Percentiles rank a stretch among this genome's conserved stretches.
Evolutionary conservation across 2,329 filamentous ascomycete species (phyloP).

Genomic region (Ceratocystis huliohia): DNA sequence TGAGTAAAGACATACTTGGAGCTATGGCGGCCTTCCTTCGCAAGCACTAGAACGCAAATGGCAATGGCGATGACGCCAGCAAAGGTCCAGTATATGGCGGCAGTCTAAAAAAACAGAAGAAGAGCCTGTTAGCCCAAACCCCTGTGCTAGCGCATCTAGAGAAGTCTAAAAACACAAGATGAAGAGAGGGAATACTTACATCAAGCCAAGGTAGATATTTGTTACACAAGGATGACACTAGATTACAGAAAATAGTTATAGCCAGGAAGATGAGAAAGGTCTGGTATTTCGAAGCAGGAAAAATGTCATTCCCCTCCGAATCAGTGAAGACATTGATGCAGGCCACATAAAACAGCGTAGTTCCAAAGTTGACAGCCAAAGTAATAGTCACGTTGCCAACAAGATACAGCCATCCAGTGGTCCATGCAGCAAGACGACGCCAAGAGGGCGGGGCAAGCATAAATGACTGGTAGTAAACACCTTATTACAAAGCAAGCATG

Average conservation of each 20-base stretch:
- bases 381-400: conserved; percentile 74
- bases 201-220: conserved; percentile 54
- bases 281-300: conserved; percentile 46
- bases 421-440: conserved; percentile 54
- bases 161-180: not conserved
- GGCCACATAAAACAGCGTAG: conserved; percentile 49
- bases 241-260: conserved; percentile 51
- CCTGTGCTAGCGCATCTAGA: not conserved
- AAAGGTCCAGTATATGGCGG: conserved; percentile 64
- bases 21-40: conserved; percentile 52
- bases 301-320: conserved; percentile 33
- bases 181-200: conserved; percentile 36
- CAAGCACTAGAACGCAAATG: conserved; percentile 49
- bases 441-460: conserved; percentile 53
- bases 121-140: not conserved
- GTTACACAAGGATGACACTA: conserved; percentile 55
- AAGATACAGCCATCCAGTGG: conserved; percentile 64
- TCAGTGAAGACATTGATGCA: conserved; percentile 44
- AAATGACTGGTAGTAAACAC: conserved; percentile 66
- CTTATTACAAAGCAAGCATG: conserved; percentile 23
- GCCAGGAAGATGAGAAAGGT: conserved; percentile 59
- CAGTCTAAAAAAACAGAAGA: conserved; percentile 42
- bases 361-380: conserved; percentile 70
- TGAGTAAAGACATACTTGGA: conserved; percentile 53
- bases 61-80: conserved; percentile 54